These are phyloP conservation scores for Leucocoprinus sp. DNA, from an alignment of 768 basidiomycete genomes.

Conservation along the genomic window DNA sequence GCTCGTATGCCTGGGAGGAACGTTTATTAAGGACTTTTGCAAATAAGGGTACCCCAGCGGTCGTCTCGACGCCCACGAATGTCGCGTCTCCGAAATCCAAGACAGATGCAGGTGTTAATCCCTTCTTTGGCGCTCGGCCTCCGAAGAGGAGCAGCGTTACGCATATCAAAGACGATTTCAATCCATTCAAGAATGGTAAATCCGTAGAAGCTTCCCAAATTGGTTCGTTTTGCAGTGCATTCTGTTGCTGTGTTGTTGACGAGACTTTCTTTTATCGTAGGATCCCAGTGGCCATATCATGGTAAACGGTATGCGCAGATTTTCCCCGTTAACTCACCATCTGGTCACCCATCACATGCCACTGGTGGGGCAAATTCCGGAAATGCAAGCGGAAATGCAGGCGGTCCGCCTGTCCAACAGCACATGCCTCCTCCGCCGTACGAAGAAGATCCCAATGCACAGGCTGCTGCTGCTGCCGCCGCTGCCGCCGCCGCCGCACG, in stretches of 20 bases:
- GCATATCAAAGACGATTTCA: slow-evolving; percentile 94
- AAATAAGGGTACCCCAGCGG: slow-evolving; percentile 20
- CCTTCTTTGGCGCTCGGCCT: slow-evolving; percentile 81
- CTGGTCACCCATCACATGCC: slow-evolving; percentile 52
- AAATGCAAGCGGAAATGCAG: too few species aligned
- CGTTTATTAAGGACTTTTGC: slow-evolving; percentile 17
- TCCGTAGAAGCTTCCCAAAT: slow-evolving; percentile 67
- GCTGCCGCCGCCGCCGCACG: slow-evolving; percentile 27
- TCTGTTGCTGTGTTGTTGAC: neutral
- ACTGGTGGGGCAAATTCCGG: slow-evolving; percentile 7
- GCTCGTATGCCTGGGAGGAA: slow-evolving; percentile 60
- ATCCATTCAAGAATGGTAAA: slow-evolving; percentile 87
- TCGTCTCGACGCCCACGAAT: slow-evolving; percentile 21
- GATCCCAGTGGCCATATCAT: slow-evolving; percentile 77
- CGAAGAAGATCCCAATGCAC: slow-evolving; percentile 66
- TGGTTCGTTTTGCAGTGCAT: slow-evolving; percentile 39
- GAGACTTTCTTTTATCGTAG: slow-evolving; percentile 27
- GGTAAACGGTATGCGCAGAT: slow-evolving; percentile 80
- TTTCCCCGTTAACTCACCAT: slow-evolving; percentile 64
- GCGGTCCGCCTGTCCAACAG: slow-evolving; percentile 50
- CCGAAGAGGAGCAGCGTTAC: slow-evolving; percentile 71
- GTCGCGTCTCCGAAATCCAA: slow-evolving; percentile 54
- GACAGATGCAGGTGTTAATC: slow-evolving; percentile 48
- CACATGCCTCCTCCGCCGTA: slow-evolving; percentile 69
- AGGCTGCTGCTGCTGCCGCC: slow-evolving; percentile 31